Percentiles rank a stretch among this genome's conserved stretches.
These are phyloP conservation scores for Stromatinia cepivora DNA, from an alignment of 2,329 filamentous ascomycete species.

Conservation along the genomic window DNA sequence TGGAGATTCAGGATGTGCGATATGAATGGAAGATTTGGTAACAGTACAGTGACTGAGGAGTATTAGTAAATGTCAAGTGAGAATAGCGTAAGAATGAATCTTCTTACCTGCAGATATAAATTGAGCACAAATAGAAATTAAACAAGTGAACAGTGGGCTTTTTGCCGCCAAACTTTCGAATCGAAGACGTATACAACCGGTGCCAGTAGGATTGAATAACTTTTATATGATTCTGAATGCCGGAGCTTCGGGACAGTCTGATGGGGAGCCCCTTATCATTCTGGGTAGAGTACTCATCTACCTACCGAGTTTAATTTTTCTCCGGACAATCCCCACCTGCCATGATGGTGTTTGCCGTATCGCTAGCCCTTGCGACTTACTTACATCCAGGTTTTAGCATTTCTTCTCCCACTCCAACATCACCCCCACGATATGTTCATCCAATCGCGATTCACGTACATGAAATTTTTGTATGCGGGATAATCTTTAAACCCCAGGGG, in stretches of 20 bases:
- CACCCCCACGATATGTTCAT: neutral
- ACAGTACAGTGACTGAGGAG: neutral
- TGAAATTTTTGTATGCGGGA: neutral
- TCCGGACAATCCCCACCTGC: neutral
- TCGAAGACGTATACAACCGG: neutral
- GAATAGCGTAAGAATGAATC: neutral
- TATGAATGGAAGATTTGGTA: neutral
- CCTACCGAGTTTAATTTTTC: neutral
- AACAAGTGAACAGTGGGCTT: neutral
- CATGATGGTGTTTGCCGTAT: neutral
- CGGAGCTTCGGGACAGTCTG: too few relatives aligned
- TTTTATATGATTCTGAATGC: neutral
- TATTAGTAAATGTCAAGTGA: neutral
- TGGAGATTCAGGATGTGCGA: neutral
- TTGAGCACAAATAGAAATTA: neutral
- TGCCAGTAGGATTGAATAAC: too few relatives aligned
- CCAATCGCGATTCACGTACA: neutral
- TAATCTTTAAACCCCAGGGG: neutral
- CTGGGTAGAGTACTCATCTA: neutral
- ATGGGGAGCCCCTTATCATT: neutral
- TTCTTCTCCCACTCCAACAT: neutral
- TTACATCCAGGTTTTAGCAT: neutral
- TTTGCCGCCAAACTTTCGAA: neutral
- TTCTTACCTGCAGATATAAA: neutral
- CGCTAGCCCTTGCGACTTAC: constrained; percentile 2